Evolutionary conservation across 257 asterid genomes (phyloP).

Genomic region (Paraleonurus japonicus): DNA sequence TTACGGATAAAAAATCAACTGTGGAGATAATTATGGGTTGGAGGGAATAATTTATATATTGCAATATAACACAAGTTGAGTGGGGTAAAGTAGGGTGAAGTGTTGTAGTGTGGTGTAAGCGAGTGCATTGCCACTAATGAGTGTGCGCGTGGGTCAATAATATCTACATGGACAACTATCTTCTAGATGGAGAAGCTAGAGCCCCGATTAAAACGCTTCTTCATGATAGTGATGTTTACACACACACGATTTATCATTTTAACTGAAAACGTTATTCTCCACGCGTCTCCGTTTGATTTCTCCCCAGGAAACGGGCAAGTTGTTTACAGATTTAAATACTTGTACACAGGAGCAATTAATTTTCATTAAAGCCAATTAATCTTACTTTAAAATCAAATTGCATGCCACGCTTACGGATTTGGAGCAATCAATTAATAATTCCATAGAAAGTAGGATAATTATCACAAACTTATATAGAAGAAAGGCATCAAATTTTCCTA

Average conservation of each 20-base stretch:
- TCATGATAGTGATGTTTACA: background rate
- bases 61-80: too few relatives aligned
- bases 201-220: background rate
- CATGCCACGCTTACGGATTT: background rate
- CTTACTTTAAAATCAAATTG: background rate
- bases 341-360: background rate
- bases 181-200: background rate
- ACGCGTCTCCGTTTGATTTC: slow-evolving; percentile 10
- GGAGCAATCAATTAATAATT: background rate
- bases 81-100: too few relatives aligned
- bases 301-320: background rate
- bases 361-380: background rate
- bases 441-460: background rate
- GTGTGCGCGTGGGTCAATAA: background rate
- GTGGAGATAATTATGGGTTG: too few relatives aligned
- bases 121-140: background rate
- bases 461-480: background rate
- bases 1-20: too few relatives aligned
- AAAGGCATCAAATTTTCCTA: background rate
- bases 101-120: background rate
- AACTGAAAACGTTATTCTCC: background rate
- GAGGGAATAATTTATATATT: too few relatives aligned
- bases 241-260: background rate
- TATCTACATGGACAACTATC: background rate
- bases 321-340: background rate